Evolutionary conservation across 2,329 filamentous ascomycete genomes (phyloP), one percentile per base, ranked within the genome.

Genomic region (Xylariaceae sp.): DNA sequence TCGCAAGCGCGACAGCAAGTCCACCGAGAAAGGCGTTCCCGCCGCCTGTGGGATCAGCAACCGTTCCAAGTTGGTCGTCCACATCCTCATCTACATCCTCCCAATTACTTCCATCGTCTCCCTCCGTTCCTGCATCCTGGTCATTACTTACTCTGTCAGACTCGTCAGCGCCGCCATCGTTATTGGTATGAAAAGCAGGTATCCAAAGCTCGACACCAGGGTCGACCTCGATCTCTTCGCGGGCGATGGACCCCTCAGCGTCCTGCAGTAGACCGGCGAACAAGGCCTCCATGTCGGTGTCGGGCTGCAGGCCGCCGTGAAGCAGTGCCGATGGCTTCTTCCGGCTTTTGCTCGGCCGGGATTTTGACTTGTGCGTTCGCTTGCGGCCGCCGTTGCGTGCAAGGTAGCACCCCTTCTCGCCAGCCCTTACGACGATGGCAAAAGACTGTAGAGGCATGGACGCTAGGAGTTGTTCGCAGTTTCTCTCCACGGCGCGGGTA

Each of bases 31-130:
- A 97, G 0, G 86, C 84, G 66, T 98, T 98, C 1, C 93, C 93
- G 17, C 90, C 93, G 8, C 93, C 93, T 0, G 93, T 97, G 0
- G 92, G 91, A 65, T 97, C 93, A n/a, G 93, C 70, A 1, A 96
- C 88, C 47, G 71, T 79, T 29, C 38, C 41, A 38, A 37, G 46
- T 21, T 22, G 45, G 10, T n/a, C 20, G 21, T 19, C 35, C 21
- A 36, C 42, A 12, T 37, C 23, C 11, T 27, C 14, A 16, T 11
- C 27, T n/a, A 14, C 20, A 20, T 10, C 40, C 21, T 11, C 37
- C 14, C 27, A 12, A 32, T 32, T 16, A 5, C 29, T 42, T n/a
- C 16, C 4, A 8, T 11, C 23, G 5, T 20, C 22, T 32, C 36
- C 41, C 11, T 44, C 35, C 3, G 20, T 38, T 6, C 37, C 21